Evolutionary conservation across 805 yeast genomes (phyloP).

Genomic region (Wickerhamiella galacta): DNA sequence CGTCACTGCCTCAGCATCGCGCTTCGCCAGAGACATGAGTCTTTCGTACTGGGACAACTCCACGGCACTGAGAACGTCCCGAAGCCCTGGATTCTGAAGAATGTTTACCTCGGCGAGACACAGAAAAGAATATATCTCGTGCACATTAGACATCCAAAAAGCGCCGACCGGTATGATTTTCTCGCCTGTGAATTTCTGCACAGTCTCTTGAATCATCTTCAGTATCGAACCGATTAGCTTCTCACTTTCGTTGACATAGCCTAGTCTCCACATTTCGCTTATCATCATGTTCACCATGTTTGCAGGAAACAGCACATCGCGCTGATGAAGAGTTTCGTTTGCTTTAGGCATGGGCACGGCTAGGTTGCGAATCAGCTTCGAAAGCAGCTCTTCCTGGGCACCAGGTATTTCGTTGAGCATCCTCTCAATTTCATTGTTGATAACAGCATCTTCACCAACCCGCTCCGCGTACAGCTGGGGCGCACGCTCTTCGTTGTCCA

Average conservation of each 20-base stretch:
- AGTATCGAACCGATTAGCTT: constrained; percentile 77
- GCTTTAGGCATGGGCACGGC: constrained; percentile 76
- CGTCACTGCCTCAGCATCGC: constrained; percentile 82
- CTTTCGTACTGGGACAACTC: constrained; percentile 83
- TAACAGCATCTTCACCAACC: constrained; percentile 19
- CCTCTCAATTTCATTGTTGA: constrained; percentile 76
- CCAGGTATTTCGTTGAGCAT: constrained; percentile 10
- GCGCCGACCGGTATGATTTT: constrained; percentile 85
- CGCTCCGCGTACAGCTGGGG: constrained; percentile 11
- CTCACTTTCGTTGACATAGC: constrained; percentile 83
- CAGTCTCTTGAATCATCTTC: constrained; percentile 71
- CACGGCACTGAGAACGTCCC: constrained; percentile 71
- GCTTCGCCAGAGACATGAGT: constrained; percentile 78
- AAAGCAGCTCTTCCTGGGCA: constrained; percentile 13
- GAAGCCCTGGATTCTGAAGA: constrained; percentile 60
- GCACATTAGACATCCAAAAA: constrained; percentile 93
- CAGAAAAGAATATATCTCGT: constrained; percentile 87
- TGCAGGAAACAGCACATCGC: constrained; percentile 91
- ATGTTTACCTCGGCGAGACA: constrained; percentile 89
- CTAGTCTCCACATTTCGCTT: constrained; percentile 97
- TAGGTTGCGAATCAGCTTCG: constrained; percentile 50
- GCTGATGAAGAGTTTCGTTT: constrained; percentile 64
- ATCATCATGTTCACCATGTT: constrained; percentile 81
- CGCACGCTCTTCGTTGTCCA: constrained; percentile 20
- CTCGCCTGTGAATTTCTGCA: constrained; percentile 63